Conservation (phyloP, 345 rosid genomes). For the Eutrema japonicum region DNA sequence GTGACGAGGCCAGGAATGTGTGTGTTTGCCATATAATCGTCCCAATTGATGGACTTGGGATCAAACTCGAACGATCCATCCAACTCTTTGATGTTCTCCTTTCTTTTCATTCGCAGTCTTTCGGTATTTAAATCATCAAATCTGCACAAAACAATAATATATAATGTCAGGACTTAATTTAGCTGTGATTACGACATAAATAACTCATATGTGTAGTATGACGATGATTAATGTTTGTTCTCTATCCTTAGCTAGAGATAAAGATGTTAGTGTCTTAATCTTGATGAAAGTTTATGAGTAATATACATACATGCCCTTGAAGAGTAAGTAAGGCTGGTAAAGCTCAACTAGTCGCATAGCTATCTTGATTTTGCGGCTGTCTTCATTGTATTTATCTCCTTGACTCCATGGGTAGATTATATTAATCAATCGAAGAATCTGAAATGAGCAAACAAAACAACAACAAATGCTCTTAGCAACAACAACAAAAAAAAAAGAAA, state of each 20-base stretch:
- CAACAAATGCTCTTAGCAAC: not conserved
- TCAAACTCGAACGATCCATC: slow-evolving; percentile 60
- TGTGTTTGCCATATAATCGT: slow-evolving; percentile 54
- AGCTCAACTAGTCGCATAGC: slow-evolving; percentile 77
- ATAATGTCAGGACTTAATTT: not conserved
- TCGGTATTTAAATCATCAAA: slow-evolving; percentile 75
- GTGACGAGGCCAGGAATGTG: slow-evolving; percentile 75
- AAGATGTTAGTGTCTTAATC: slow-evolving; percentile 14
- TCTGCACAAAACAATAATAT: slow-evolving; percentile 44
- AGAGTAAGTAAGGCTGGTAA: slow-evolving; percentile 87
- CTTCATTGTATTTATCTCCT: slow-evolving; percentile 42
- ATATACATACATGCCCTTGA: slow-evolving; percentile 73
- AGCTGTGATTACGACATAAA: not conserved
- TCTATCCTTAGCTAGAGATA: not conserved
- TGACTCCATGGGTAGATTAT: slow-evolving; percentile 45
- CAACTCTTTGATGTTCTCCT: slow-evolving; percentile 47
- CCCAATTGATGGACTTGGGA: slow-evolving; percentile 70
- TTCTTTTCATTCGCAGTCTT: slow-evolving; percentile 49
- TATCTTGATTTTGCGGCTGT: slow-evolving; percentile 46
- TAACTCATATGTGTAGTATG: not conserved
- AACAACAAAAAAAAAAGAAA: not conserved
- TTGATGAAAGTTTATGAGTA: slow-evolving; percentile 10
- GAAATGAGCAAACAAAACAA: not conserved
- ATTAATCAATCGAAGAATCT: slow-evolving; percentile 41
- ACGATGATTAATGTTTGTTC: not conserved